Evolutionary conservation across 2,329 filamentous ascomycete genomes (phyloP).

Genomic region (Cordyceps cicadae): DNA sequence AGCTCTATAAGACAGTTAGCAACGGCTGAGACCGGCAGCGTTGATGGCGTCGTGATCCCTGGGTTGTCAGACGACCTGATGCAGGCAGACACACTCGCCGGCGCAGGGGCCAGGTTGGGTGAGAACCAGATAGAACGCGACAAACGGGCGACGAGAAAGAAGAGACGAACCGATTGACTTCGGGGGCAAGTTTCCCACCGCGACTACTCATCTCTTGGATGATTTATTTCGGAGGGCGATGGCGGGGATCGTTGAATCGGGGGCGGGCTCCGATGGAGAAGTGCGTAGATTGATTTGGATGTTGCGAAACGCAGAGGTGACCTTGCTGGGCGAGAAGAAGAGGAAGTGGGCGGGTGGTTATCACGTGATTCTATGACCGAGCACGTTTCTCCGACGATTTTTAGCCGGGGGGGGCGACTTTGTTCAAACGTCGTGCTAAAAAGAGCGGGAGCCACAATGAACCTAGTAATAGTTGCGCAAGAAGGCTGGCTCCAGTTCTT

Average conservation of each 20-base stretch:
- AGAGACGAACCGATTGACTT: conserved; percentile 79
- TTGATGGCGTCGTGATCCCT: neutral
- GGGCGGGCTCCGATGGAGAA: conserved; percentile 10
- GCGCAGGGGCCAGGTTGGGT: neutral
- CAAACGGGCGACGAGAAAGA: neutral
- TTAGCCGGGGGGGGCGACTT: conserved; percentile 4
- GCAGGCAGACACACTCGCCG: neutral
- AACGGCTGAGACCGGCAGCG: neutral
- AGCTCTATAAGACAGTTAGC: conserved; percentile 57
- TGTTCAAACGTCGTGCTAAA: neutral
- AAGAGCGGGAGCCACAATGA: neutral
- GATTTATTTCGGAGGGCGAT: conserved; percentile 18
- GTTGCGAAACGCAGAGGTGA: conserved; percentile 10
- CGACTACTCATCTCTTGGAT: conserved; percentile 90
- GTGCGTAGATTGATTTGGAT: conserved; percentile 8
- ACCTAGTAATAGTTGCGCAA: neutral
- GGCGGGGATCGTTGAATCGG: conserved; percentile 9
- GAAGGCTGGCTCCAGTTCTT: conserved; percentile 2
- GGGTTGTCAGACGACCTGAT: neutral
- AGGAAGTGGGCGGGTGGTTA: neutral
- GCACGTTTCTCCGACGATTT: neutral
- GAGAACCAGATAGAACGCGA: neutral
- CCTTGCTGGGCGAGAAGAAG: neutral
- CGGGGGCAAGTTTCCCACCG: conserved; percentile 93
- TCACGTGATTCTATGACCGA: conserved; percentile 1